Evolutionary conservation across 2,329 filamentous ascomycete species (phyloP).

Genomic region (Neonectria punicea): DNA sequence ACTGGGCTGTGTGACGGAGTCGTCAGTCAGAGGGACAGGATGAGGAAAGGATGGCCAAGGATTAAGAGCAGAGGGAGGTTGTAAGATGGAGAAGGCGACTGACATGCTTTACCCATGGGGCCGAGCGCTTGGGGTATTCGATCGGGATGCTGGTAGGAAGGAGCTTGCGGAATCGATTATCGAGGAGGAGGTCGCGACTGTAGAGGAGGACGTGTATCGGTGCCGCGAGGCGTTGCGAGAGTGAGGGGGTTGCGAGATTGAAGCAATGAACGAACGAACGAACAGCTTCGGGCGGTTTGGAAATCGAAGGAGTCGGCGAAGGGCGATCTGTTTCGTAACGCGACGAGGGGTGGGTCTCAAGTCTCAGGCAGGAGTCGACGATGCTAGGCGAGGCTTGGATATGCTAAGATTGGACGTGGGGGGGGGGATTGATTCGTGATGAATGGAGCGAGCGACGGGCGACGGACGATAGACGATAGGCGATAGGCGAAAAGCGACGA

Average conservation of each 20-base stretch:
- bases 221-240: background rate
- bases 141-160: slow-evolving; percentile 2
- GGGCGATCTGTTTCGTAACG: slow-evolving; percentile 26
- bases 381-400: slow-evolving; percentile 12
- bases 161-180: slow-evolving; percentile 6
- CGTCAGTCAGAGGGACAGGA: slow-evolving; percentile 28
- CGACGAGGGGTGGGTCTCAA: slow-evolving; percentile 29
- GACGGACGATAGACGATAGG: too few relatives aligned
- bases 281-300: background rate
- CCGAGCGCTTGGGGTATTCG: slow-evolving; percentile 14
- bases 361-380: slow-evolving; percentile 21
- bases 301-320: slow-evolving; percentile 13
- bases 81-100: slow-evolving; percentile 25
- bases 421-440: background rate
- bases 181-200: slow-evolving; percentile 11
- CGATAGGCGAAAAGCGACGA: background rate
- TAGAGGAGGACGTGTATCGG: background rate
- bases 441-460: slow-evolving; percentile 7
- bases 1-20: slow-evolving; percentile 63
- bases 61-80: background rate
- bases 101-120: slow-evolving; percentile 53
- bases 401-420: slow-evolving; percentile 12
- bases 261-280: background rate
- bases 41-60: background rate
- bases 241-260: background rate